Conservation (phyloP, 139 green algal species). For the Protoeuglena noctilucae region DNA sequence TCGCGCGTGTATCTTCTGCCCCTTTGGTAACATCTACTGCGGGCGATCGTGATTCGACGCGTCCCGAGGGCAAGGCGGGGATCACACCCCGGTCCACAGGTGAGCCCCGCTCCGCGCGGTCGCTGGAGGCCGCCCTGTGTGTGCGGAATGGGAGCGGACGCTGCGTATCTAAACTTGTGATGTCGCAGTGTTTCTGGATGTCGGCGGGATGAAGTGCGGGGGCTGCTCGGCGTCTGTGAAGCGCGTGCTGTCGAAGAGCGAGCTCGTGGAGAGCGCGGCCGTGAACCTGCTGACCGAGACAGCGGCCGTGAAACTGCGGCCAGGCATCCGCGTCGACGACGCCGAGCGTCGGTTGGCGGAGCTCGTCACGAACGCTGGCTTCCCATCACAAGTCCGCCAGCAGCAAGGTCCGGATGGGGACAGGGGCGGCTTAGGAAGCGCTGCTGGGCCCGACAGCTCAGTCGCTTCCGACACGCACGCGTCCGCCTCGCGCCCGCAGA, state of each 20-base stretch:
- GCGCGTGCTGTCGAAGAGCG: conserved; percentile 32
- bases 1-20: too few relatives aligned
- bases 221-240: conserved; percentile 51
- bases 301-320: conserved; percentile 25
- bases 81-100: too few relatives aligned
- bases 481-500: neutral
- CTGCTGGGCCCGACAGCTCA: neutral
- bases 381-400: conserved; percentile 12
- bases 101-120: too few relatives aligned
- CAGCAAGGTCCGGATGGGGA: neutral
- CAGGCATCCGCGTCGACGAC: neutral
- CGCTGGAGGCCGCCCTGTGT: too few relatives aligned
- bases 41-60: too few relatives aligned
- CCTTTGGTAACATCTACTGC: too few relatives aligned
- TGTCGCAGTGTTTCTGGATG: too few relatives aligned
- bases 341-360: too few relatives aligned
- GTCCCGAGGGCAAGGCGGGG: too few relatives aligned
- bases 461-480: neutral
- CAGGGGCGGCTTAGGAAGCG: neutral
- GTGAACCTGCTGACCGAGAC: conserved; percentile 59
- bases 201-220: conserved; percentile 53
- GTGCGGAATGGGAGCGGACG: too few relatives aligned
- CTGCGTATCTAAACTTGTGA: too few relatives aligned
- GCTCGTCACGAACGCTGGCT: neutral
- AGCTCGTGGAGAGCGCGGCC: conserved; percentile 20